A percentile compares a stretch with the other conserved stretches of the same genome.
phyloP scores from a whole-genome alignment of 2,329 filamentous ascomycete genomes.

The Aspergillus viridinutans region DNA sequence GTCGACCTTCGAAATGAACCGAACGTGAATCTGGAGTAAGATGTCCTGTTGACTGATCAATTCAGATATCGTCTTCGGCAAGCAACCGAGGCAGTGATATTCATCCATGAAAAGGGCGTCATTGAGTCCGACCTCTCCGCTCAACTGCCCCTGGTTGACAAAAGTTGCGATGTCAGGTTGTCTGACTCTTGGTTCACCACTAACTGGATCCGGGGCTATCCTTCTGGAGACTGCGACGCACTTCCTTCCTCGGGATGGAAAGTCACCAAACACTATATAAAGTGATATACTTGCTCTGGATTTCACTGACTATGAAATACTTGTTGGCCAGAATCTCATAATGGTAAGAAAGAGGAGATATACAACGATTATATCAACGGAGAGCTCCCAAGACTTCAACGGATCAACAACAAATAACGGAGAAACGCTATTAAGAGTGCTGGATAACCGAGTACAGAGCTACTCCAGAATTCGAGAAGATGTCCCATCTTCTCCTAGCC shows the following conservation, averaged over 20 bases:
- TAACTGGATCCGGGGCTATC: conserved; percentile 2
- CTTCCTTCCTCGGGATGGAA: conserved; percentile 6
- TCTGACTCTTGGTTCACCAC: conserved; percentile 6
- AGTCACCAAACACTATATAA: conserved; percentile 8
- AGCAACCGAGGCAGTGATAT: conserved; percentile 79
- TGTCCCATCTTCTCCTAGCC: background rate
- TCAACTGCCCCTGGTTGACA: background rate
- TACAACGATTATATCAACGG: background rate
- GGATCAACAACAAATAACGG: background rate
- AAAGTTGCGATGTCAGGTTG: background rate
- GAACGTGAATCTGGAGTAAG: conserved; percentile 3
- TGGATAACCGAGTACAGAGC: background rate
- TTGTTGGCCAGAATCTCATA: background rate
- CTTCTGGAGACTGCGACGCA: conserved; percentile 5
- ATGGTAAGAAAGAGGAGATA: background rate
- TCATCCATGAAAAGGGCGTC: conserved; percentile 81
- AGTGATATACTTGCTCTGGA: conserved; percentile 12
- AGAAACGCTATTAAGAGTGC: background rate
- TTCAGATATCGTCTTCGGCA: conserved; percentile 47
- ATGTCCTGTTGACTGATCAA: background rate
- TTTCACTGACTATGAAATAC: background rate
- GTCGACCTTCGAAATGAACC: conserved; percentile 3
- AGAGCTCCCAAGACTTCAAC: too few relatives aligned
- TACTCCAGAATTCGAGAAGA: too few relatives aligned
- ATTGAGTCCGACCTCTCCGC: conserved; percentile 54